Evolutionary conservation across 441 rosid species (phyloP), one percentile per base, ranked within the genome.

Genomic region (Euphorbia celastroides): DNA sequence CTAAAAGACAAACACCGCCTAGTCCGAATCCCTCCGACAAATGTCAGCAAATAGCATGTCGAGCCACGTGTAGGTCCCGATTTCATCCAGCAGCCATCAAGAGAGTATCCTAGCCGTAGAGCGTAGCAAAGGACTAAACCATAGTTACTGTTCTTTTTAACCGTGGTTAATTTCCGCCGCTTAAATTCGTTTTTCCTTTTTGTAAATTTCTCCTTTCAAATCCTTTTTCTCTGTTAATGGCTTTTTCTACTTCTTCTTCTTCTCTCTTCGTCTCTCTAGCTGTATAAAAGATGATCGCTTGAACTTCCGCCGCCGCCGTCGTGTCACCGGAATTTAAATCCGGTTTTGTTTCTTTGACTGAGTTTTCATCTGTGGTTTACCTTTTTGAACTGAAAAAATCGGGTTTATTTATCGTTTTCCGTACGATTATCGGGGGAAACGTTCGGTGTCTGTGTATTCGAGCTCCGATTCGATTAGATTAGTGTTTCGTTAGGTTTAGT

Each of bases 1-100:
- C 74, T 71, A 82, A 70, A 79, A 77, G 87, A 85, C 93, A 82
- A 78, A 80, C 86, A 83, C 88, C 86, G 86, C 80, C 81, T 64
- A 74, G 86, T 74, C 82, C 69, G 72, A 69, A 51, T 77, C 55
- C 73, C 62, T 63, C 83, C 83, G 82, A 82, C 84, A 79, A 73
- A 71, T 76, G 82, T 79, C 85, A 78, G 81, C 75, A 61, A 41
- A 14, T 30, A 31, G 59, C 50, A 30, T 1, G 11, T 8, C 0
- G 0, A 11, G 76, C 63, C 84, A 82, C 81, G 83, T 85, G 84
- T 75, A 84, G 79, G 84, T 82, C 65, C 68, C 5, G 78, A 80
- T 75, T 55, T 38, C 8, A 56, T 25, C 62, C 3, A 51, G 59
- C 73, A 71, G 72, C 67, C 78, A 68, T 30, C 42, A 52, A 60